Percentiles rank a stretch among this genome's conserved stretches.
Conservation (phyloP, 2,329 filamentous ascomycete species). For the Diaporthe sp. region DNA sequence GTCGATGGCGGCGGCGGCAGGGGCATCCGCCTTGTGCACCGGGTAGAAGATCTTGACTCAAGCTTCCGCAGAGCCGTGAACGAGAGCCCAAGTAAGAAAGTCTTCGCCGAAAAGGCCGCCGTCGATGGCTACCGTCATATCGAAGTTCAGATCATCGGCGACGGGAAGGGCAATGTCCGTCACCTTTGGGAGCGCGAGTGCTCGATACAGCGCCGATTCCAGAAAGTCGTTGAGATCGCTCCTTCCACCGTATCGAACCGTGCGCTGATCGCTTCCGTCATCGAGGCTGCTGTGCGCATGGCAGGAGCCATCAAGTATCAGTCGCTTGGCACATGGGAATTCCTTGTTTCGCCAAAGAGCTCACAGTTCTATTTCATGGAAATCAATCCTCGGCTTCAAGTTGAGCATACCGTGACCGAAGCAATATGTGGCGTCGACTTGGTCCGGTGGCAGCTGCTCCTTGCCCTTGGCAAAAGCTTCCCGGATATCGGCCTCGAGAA, state of each 20-base stretch:
- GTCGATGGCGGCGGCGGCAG: slow-evolving; percentile 74
- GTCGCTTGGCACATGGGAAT: slow-evolving; percentile 76
- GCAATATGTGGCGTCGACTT: slow-evolving; percentile 67
- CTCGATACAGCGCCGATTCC: slow-evolving; percentile 71
- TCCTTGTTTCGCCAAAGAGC: slow-evolving; percentile 66
- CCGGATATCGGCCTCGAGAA: slow-evolving; percentile 53
- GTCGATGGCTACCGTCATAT: slow-evolving; percentile 73
- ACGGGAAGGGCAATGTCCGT: slow-evolving; percentile 64
- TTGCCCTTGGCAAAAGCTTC: slow-evolving; percentile 65
- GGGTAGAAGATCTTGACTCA: slow-evolving; percentile 58
- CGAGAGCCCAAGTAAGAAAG: slow-evolving; percentile 70
- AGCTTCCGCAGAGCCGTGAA: slow-evolving; percentile 65
- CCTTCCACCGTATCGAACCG: slow-evolving; percentile 65
- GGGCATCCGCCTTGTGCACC: slow-evolving; percentile 68
- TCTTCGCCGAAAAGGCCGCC: slow-evolving; percentile 73
- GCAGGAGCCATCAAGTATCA: slow-evolving; percentile 63
- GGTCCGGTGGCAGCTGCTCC: slow-evolving; percentile 66
- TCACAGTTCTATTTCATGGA: slow-evolving; percentile 71
- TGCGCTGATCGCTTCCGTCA: slow-evolving; percentile 52
- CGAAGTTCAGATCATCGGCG: slow-evolving; percentile 73
- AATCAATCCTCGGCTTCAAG: slow-evolving; percentile 72
- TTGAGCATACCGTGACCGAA: slow-evolving; percentile 75
- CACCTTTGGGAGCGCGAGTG: slow-evolving; percentile 74
- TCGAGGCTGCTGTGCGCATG: slow-evolving; percentile 43
- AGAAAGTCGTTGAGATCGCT: slow-evolving; percentile 73